phyloP scores from a whole-genome alignment of 2,329 filamentous ascomycete species.

The Talaromyces sp. region DNA sequence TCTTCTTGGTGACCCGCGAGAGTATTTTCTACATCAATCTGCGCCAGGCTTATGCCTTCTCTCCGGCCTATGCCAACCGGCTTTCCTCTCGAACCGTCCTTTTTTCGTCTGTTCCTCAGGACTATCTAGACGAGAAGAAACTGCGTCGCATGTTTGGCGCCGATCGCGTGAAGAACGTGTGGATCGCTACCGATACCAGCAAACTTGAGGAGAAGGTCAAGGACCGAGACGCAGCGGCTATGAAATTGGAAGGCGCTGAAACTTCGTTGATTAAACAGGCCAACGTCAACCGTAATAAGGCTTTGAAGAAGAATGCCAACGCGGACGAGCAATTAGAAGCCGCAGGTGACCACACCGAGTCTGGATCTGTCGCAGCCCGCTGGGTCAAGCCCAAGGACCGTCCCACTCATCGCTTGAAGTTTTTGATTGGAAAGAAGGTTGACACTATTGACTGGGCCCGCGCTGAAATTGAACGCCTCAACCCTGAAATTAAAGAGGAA shows the following conservation, averaged over 20 bases:
- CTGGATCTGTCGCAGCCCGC: slow-evolving; percentile 66
- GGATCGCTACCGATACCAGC: slow-evolving; percentile 74
- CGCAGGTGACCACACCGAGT: slow-evolving; percentile 55
- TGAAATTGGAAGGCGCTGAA: slow-evolving; percentile 81
- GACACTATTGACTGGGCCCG: slow-evolving; percentile 93
- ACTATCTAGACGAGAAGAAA: slow-evolving; percentile 73
- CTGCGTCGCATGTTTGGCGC: slow-evolving; percentile 74
- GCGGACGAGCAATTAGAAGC: slow-evolving; percentile 40
- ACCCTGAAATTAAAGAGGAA: slow-evolving; percentile 65
- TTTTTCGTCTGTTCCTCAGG: slow-evolving; percentile 76
- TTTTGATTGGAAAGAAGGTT: slow-evolving; percentile 77
- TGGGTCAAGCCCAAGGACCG: slow-evolving; percentile 72
- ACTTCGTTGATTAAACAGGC: slow-evolving; percentile 77
- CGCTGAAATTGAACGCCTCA: slow-evolving; percentile 69
- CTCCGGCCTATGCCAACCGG: slow-evolving; percentile 76
- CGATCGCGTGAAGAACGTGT: slow-evolving; percentile 76
- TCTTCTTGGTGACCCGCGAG: slow-evolving; percentile 84
- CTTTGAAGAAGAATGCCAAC: slow-evolving; percentile 56
- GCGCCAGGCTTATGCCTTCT: slow-evolving; percentile 85
- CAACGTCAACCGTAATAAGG: slow-evolving; percentile 68
- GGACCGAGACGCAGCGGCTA: slow-evolving; percentile 73
- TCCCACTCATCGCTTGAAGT: slow-evolving; percentile 70
- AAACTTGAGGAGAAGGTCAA: slow-evolving; percentile 77
- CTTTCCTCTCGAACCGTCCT: slow-evolving; percentile 89
- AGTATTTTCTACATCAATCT: slow-evolving; percentile 89